Base-by-base conservation (phyloP, 1,284 basidiomycete genomes). In the Ustilago xerochloae region DNA sequence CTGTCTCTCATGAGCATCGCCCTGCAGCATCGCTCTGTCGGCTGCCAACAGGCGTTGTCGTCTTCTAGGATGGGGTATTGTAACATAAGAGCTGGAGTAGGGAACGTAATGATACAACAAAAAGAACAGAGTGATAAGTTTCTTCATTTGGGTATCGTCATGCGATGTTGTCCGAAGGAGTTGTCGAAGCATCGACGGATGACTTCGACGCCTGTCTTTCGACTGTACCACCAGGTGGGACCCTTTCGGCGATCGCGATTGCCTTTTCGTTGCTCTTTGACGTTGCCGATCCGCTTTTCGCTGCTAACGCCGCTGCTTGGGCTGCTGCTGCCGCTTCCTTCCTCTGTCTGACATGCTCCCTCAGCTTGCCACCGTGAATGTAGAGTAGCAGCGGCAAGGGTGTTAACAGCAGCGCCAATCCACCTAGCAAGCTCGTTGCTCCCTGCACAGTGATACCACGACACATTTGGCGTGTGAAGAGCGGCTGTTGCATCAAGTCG, bases 391-490 rank as follows among this genome's bases (percentile, higher is more conserved):
- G 26, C 7, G 64, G 66, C 41, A 73, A 29, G 18, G 70, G 70
- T 20, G 64, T 72, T 53, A 72, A 53, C 4, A 68, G 30, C 55
- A 72, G n/a, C 28, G 64, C 69, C 6, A 67, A 46, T 8, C 65
- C 64, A 24, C 47, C 65, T 16, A 70, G 24, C 47, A 70, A 52
- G 35, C 69, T 72, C 8, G 51, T 47, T 1, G 63, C 63, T 18
- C 60, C 65, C 50, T 69, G 64, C 38, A 73, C 70, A 1, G 70
- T 73, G 33, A 73, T 54, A 8, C 57, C 52, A 28, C 33, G 13
- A 41, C 63, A 67, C 69, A 72, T 72, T 54, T 63, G 59, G 4
- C 69, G 38, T 2, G 61, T 64, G 50, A 70, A 70, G 2, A 70
- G 54, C 12, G 67, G 67, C 63, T 65, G 47, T 32, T 13, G n/a